Evolutionary conservation across 306 rosid genomes (phyloP).

Genomic region (Castanea sativa): DNA sequence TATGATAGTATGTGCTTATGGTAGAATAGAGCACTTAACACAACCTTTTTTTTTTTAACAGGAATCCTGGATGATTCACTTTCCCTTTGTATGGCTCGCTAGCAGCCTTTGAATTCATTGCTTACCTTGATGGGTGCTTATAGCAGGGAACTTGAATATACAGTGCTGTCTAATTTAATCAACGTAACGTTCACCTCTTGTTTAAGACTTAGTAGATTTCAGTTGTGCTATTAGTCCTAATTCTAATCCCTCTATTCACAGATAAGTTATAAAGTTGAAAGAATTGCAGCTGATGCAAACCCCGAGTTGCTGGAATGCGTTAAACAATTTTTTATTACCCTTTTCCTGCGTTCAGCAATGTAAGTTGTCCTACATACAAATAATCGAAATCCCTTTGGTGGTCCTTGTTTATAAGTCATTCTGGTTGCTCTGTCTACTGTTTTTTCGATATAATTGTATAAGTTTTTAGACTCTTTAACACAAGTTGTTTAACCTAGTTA

Average conservation of each 20-base stretch:
- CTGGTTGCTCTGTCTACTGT: not conserved
- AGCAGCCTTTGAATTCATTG: slow-evolving; percentile 66
- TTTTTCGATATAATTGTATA: not conserved
- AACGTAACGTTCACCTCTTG: slow-evolving; percentile 48
- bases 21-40: slow-evolving; percentile 18
- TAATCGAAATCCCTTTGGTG: not conserved
- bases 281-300: slow-evolving; percentile 74
- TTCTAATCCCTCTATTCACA: slow-evolving; percentile 33
- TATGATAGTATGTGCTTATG: not conserved
- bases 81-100: slow-evolving; percentile 80
- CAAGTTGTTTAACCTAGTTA: too few relatives aligned
- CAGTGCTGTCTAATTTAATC: slow-evolving; percentile 77
- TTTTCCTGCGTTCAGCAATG: slow-evolving; percentile 76
- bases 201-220: slow-evolving; percentile 8
- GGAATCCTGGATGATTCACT: slow-evolving; percentile 84
- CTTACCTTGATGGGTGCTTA: slow-evolving; percentile 78
- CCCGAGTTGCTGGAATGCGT: slow-evolving; percentile 56
- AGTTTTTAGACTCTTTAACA: too few relatives aligned
- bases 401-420: not conserved
- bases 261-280: slow-evolving; percentile 55
- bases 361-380: slow-evolving; percentile 36
- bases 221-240: slow-evolving; percentile 26
- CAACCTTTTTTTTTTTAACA: slow-evolving; percentile 32
- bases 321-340: slow-evolving; percentile 54
- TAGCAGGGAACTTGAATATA: slow-evolving; percentile 78